Evolutionary conservation across 1,139 yeast genomes (phyloP), one percentile per base, ranked within the genome.

Genomic region (Candida smagusa): DNA sequence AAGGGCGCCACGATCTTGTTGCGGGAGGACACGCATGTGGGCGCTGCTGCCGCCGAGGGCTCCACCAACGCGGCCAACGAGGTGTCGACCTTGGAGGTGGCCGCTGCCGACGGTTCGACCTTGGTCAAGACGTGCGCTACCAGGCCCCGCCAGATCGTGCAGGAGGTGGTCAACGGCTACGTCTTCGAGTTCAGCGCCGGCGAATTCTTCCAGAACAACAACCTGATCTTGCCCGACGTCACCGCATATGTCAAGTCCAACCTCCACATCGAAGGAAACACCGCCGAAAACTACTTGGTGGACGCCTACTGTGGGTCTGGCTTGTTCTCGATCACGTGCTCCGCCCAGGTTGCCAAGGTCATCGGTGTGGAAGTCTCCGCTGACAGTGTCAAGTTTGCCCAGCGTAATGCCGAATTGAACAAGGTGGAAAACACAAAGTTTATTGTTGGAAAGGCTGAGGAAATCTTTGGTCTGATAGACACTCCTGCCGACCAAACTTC

Each of bases 221-320:
- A 89, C 58, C 83, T 95, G 13, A 92, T 92, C 27, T 68, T 92
- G 45, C 96, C 96, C 1, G 62, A 71, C 2, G 95, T 92, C 7
- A 85, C 95, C 1, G 67, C 69, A 33, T 89, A 88, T 54, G 98
- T 92, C 12, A 77, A 81, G 44, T 75, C 80, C 12, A 86, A 87
- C 53, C 63, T 88, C 36, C 64, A 64, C 31, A 70, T 80, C 30
- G 66, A 76, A 2, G 53, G 55, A 27, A 50, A 59, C 12, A 52
- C 41, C 30, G 58, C 59, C 22, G 65, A 65, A 6, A 65, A 62
- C 45, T 89, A 82, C 58, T 68, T 92, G 38, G 96, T 92, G 22
- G 98, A 92, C 60, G 96, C 98, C 0, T 92, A 92, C 64, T 92
- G 98, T 70, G 98, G 98, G 2, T 87, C 96, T 3, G 98, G 98